These are phyloP conservation scores for Serendipita sp. DNA, from an alignment of 768 basidiomycete species.

Conservation along the genomic window DNA sequence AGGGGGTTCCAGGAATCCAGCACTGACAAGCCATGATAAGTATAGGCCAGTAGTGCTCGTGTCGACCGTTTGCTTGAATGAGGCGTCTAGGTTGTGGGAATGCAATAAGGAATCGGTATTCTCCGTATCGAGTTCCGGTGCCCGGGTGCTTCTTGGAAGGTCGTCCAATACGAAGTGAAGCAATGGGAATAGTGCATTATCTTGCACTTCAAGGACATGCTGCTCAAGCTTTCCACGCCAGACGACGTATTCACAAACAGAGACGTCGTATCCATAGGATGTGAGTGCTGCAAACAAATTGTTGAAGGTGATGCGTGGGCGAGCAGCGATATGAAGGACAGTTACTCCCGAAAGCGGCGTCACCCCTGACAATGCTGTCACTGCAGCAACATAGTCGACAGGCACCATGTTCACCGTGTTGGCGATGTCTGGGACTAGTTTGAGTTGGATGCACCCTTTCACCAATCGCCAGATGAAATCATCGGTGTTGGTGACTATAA, in stretches of 20 bases:
- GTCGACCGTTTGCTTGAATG: constrained; percentile 40
- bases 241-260: constrained; percentile 70
- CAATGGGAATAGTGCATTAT: constrained; percentile 93
- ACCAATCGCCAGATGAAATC: constrained; percentile 98
- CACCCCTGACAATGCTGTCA: constrained; percentile 57
- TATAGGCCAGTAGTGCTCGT: constrained; percentile 70
- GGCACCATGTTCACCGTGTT: constrained; percentile 98
- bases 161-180: constrained; percentile 96
- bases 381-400: constrained; percentile 85
- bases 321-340: constrained; percentile 74
- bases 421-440: constrained; percentile 90
- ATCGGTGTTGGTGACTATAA: constrained; percentile 87
- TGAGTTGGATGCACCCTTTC: constrained; percentile 98
- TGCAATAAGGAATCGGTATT: constrained; percentile 57
- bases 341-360: constrained; percentile 22
- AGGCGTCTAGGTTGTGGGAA: constrained; percentile 22
- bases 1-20: constrained; percentile 59
- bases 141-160: constrained; percentile 88
- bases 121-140: constrained; percentile 73
- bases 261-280: constrained; percentile 64
- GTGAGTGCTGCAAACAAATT: constrained; percentile 54
- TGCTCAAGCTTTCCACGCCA: constrained; percentile 90
- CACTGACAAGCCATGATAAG: constrained; percentile 78
- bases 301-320: constrained; percentile 81
- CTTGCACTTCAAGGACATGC: constrained; percentile 85